Evolutionary conservation across 2,329 filamentous ascomycete species (phyloP), one percentile per base, ranked within the genome.

Genomic region (Macrophomina tecta): DNA sequence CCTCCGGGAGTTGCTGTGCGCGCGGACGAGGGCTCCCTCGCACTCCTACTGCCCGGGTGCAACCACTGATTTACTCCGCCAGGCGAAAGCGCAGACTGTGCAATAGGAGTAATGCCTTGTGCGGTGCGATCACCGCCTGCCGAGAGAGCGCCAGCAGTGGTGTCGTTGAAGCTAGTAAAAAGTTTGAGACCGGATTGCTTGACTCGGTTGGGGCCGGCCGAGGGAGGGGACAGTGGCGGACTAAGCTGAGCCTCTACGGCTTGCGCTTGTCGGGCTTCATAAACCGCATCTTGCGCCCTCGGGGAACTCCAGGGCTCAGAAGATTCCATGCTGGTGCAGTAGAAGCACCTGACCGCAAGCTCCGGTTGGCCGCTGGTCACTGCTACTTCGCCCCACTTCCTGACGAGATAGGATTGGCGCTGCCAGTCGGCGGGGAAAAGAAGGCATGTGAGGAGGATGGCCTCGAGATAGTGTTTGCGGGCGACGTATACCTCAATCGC

Each of bases 401-500:
- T 89, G 69, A 97, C 89, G 56, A 99, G 87, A 72, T 91, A 91
- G 12, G 91, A 90, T 77, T 97, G 93, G 38, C 94, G 88, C 73
- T 95, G 91, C 95, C 95, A 99, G 68, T 97, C 94, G 0, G 85
- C 82, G 0, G 94, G 93, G 73, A 90, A 93, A 32, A 91, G 86
- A 12, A 97, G 83, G 73, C 93, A 96, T 0, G 93, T 91, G 70
- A 99, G 85, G 14, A 99, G 86, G 38, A 98, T 85, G 2, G 95
- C 94, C 80, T 99, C 95, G 90, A 99, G 91, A 76, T 90, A 97
- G 73, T 90, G 90, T 77, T 90, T 93, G 70, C 95, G 93, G 11
- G 94, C 97, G 38, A 97, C 88, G 73, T 99, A 99, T 36, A 97
- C 91, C 78, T 99, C 95, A 68, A 99, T 94, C 0, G 95, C 95